Base-by-base conservation (phyloP, 2,329 filamentous ascomycete species). In the Aspergillus felis region DNA sequence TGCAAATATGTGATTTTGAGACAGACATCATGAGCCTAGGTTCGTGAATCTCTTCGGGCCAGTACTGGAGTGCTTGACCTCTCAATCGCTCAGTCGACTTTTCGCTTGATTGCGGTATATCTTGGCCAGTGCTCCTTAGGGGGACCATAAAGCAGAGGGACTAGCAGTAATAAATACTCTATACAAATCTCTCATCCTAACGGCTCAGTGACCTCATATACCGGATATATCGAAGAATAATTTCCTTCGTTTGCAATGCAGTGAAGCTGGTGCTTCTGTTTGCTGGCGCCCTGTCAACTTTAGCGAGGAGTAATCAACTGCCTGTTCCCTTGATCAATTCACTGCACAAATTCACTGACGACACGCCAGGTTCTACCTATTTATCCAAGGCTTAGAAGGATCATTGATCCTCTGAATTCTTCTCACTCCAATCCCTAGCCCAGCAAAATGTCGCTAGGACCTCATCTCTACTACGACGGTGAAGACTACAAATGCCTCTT, bases 401-500 rank as follows among this genome's bases (percentile, higher is more conserved):
- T 3, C 14, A 7, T 17, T 38, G 14, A 17, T 27, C 17, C 7
- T 27, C 6, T 27, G 5, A 14, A 14, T 27, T 24, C 12, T 27
- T 14, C 44, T 24, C 5, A 7, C 10, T 47, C 44, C 14, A 38
- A 3, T 24, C 12, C 5, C 44, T 25, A 12, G 10, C 44, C 2
- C 22, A 47, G 20, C 12, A 25, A 12, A 24, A 47, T 47, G 44
- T 24, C 24, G 44, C 56, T 61, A 54, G 56, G 56, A 41, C 48
- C 56, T 44, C 54, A 58, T 56, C 53, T 56, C 41, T 42, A 29
- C 42, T 61, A 54, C 27, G 51, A 61, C 28, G 53, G 53, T 12
- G 50, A 51, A 48, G 49, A 58, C 42, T 58, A 61, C 46, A 41
- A 58, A 46, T 61, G 53, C 52, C 51, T 48, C 52, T 51, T 61